phyloP scores from a whole-genome alignment of 176 grass and related monocot genomes.

The Oryza brachyantha region DNA sequence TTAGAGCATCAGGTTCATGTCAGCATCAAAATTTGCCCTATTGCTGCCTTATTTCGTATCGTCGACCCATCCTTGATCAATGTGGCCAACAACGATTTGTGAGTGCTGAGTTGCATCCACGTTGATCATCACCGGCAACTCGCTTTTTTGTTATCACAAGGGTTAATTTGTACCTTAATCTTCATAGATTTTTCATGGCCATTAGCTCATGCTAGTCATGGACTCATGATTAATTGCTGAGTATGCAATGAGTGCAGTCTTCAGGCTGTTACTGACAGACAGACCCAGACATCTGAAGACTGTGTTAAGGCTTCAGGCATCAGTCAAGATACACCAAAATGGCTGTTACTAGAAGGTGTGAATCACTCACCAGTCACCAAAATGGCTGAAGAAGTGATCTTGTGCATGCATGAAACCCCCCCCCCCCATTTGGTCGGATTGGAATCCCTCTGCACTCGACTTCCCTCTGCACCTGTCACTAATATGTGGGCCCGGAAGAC shows the following conservation, averaged over 20 bases:
- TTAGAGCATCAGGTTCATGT: constrained; percentile 10
- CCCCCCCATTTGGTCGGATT: too few species aligned
- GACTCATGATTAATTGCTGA: not conserved
- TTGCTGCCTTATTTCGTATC: not conserved
- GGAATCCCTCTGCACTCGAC: too few species aligned
- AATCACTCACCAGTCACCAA: constrained; percentile 15
- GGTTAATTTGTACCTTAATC: not conserved
- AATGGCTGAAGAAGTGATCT: constrained; percentile 28
- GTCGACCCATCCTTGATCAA: not conserved
- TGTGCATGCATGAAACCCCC: not conserved
- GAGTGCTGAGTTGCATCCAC: not conserved
- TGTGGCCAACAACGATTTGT: constrained; percentile 1
- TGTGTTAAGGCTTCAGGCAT: not conserved
- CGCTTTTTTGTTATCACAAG: not conserved
- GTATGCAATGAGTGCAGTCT: not conserved
- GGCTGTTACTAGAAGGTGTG: not conserved
- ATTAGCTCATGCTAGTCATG: not conserved
- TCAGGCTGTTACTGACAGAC: not conserved
- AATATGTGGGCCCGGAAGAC: too few species aligned
- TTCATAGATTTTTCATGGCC: not conserved
- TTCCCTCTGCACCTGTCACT: too few species aligned
- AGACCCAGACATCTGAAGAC: not conserved
- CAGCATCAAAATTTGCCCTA: not conserved
- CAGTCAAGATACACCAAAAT: not conserved
- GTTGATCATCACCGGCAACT: not conserved